These are phyloP conservation scores for Roridomyces roridus DNA, from an alignment of 768 basidiomycete species.

Conservation along the genomic window DNA sequence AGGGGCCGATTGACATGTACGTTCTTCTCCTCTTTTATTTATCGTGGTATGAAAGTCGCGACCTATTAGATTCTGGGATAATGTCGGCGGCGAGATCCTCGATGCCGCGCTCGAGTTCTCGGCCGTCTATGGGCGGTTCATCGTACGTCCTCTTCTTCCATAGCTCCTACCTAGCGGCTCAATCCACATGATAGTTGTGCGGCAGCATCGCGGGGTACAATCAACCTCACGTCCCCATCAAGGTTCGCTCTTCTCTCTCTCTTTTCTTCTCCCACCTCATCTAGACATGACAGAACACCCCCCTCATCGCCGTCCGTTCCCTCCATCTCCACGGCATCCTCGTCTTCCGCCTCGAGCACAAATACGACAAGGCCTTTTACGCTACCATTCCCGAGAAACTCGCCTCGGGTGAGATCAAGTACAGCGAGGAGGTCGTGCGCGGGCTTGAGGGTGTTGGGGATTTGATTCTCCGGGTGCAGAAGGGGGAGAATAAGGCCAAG, in stretches of 20 bases:
- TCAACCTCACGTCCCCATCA: conserved; percentile 32
- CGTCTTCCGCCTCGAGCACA: conserved; percentile 34
- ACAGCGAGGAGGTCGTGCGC: conserved; percentile 48
- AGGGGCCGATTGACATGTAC: conserved; percentile 58
- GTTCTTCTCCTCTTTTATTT: background rate
- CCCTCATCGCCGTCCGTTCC: conserved; percentile 47
- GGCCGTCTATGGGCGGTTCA: conserved; percentile 52
- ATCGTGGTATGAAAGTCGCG: background rate
- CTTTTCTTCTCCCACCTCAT: background rate
- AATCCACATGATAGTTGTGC: conserved; percentile 36
- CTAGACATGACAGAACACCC: conserved; percentile 40
- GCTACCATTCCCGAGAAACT: conserved; percentile 45
- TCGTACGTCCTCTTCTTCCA: conserved; percentile 43
- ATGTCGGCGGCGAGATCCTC: conserved; percentile 64
- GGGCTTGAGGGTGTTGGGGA: conserved; percentile 48
- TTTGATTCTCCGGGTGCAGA: conserved; percentile 31
- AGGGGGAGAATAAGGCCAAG: conserved; percentile 40
- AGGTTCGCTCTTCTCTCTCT: conserved; percentile 24
- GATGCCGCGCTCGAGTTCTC: conserved; percentile 60
- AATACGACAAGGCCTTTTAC: conserved; percentile 50
- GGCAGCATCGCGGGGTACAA: conserved; percentile 48
- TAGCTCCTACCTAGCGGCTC: background rate
- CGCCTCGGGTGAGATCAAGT: conserved; percentile 53
- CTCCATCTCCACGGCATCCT: conserved; percentile 49
- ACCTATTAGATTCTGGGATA: conserved; percentile 61